Base-by-base conservation (phyloP, 2,329 filamentous ascomycete genomes). In the Tolypocladium inflatum region DNA sequence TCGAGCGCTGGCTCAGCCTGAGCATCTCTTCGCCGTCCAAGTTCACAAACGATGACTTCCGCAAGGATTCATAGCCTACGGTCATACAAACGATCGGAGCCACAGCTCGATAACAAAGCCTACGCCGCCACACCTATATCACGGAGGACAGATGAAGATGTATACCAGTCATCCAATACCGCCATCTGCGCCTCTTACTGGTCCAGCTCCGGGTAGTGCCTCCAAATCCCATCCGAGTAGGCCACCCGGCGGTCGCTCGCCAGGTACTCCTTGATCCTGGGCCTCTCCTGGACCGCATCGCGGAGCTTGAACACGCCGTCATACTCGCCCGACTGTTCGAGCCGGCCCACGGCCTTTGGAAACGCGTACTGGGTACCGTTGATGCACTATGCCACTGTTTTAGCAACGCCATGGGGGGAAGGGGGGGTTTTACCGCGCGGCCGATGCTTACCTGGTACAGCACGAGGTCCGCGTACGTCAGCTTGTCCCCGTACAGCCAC, bases 181-280 rank as follows among this genome's bases (percentile, higher is more conserved):
- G n/a, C n/a, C n/a, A n/a, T n/a, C n/a, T n/a, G n/a, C n/a, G n/a
- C n/a, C n/a, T n/a, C n/a, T n/a, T n/a, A 30, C 26, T 39, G 15
- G 38, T 92, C 89, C 55, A 93, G 70, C 74, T 92, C 89, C 2
- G 84, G 79, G 66, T 93, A 92, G 65, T 89, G 76, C 41, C 89
- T 78, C 68, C 84, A 93, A 50, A 93, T 80, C 1, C 89, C 88
- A 61, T 79, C 71, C 0, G 76, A 74, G 67, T 90, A 93, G 55
- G 78, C 70, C 66, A 80, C 68, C 45, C 88, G 77, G 61, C 85
- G 79, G 3, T 83, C 78, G 69, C 88, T 91, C 23, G 71, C 78
- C 55, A 93, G 70, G 67, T 93, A 93, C 50, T 76, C 80, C 72
- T 85, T 86, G 65, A 93, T 79, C 45, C 79, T 84, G 21, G 82